Base-by-base conservation (phyloP, 2,329 filamentous ascomycete species). In the Fusarium abutilonis region DNA sequence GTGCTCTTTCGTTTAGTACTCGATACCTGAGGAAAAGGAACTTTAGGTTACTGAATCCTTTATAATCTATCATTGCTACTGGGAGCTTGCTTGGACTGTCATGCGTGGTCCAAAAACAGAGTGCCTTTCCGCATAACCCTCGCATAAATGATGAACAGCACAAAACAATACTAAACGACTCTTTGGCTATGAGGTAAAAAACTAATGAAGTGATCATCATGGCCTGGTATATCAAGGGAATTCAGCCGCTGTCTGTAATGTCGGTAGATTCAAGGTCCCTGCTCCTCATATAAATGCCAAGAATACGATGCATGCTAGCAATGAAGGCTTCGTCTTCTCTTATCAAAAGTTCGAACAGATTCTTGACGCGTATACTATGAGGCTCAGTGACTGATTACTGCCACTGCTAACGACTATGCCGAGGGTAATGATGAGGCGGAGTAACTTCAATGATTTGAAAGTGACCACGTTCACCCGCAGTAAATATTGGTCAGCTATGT, bases 401-500 rank as follows among this genome's bases (percentile, higher is more conserved):
- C 13, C 7, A 7, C 11, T 17, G 34, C 34, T 53, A 19, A 45
- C 46, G 48, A 60, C 32, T 21, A 23, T 23, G 21, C 21, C 21
- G 21, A 23, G 21, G 21, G 21, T 23, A 10, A 19, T 48, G 31
- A 3, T 7, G 23, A 26, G 55, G 48, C 56, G 54, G n/a, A 39
- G 48, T 23, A 23, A 23, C 42, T 43, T n/a, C n/a, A n/a, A n/a
- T 10, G 26, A 21, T 45, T 59, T 59, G 56, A 60, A 60, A 60
- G 34, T 21, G 7, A 41, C 11, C 7, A 15, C 21, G 32, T 15
- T 14, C 4, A 17, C 6, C 26, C 23, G 23, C 21, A n/a, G 31
- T 31, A 26, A 15, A 17, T 26, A 21, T 11, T 19, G 14, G 9
- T 26, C 21, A 23, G 6, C 21, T 23, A 23, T 23, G 4, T 23